These are phyloP conservation scores for Cocos nucifera DNA, from an alignment of 176 grass and related monocot genomes.

Conservation along the genomic window DNA sequence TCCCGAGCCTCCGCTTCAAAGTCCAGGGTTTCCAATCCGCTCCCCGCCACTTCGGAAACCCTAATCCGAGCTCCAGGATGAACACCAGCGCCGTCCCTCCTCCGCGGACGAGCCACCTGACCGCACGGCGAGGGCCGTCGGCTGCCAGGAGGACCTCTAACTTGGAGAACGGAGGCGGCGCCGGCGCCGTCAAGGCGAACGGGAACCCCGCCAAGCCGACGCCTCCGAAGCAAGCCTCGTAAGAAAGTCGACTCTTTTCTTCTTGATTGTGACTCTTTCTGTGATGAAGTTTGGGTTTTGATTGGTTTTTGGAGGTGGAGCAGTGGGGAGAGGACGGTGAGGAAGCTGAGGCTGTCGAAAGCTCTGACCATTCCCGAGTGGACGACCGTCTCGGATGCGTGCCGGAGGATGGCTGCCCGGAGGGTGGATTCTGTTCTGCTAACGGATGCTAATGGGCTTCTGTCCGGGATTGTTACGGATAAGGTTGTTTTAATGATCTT, in stretches of 20 bases:
- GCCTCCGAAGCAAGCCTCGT: slow-evolving; percentile 37
- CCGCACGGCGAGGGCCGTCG: not conserved
- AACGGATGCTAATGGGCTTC: slow-evolving; percentile 83
- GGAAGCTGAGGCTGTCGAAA: slow-evolving; percentile 89
- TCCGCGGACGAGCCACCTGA: not conserved
- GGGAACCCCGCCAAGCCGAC: slow-evolving; percentile 40
- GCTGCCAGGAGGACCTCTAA: slow-evolving; percentile 4
- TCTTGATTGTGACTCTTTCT: no score
- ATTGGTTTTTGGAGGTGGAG: slow-evolving; percentile 12
- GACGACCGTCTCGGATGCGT: slow-evolving; percentile 82
- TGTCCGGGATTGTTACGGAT: slow-evolving; percentile 93
- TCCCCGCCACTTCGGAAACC: no score
- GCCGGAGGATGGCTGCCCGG: slow-evolving; percentile 76
- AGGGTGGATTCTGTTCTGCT: slow-evolving; percentile 75
- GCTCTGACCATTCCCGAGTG: slow-evolving; percentile 85
- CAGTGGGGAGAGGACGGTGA: slow-evolving; percentile 88
- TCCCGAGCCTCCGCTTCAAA: no score
- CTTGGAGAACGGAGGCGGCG: slow-evolving; percentile 18
- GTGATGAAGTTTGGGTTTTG: slow-evolving; percentile 4
- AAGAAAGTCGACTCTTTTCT: not conserved
- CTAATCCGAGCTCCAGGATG: not conserved
- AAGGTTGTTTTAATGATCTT: slow-evolving; percentile 35
- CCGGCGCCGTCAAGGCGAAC: slow-evolving; percentile 15
- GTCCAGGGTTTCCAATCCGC: no score
- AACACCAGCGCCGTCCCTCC: slow-evolving; percentile 1